These are phyloP conservation scores for Blastomyces silverae DNA, from an alignment of 2,329 filamentous ascomycete genomes.

Conservation along the genomic window DNA sequence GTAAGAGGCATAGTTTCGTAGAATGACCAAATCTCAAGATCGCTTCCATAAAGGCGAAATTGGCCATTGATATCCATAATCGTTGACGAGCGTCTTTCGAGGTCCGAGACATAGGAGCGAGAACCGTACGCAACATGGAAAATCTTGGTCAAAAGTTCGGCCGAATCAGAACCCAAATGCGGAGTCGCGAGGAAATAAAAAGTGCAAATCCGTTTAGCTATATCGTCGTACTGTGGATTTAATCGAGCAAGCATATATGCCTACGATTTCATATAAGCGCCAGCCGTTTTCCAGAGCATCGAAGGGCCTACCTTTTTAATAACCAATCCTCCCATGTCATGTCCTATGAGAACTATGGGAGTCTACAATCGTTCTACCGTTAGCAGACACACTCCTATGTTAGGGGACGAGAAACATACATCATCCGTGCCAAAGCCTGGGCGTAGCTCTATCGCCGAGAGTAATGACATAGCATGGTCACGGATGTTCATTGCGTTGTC, in stretches of 20 bases:
- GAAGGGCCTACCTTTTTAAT: constrained; percentile 15
- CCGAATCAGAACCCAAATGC: constrained; percentile 23
- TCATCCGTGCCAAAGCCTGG: neutral
- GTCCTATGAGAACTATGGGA: constrained; percentile 20
- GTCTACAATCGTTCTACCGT: constrained; percentile 9
- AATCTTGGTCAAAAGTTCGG: constrained; percentile 27
- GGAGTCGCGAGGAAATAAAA: constrained; percentile 26
- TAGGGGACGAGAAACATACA: neutral
- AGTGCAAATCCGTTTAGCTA: constrained; percentile 18
- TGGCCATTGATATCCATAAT: constrained; percentile 41
- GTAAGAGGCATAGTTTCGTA: constrained; percentile 39
- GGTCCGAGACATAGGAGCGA: constrained; percentile 38
- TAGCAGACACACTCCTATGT: neutral
- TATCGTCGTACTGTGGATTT: constrained; percentile 9
- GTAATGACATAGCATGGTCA: constrained; percentile 7
- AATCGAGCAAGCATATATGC: constrained; percentile 14
- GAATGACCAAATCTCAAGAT: constrained; percentile 41
- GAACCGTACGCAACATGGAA: constrained; percentile 28
- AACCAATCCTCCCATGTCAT: constrained; percentile 21
- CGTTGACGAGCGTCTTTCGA: constrained; percentile 33
- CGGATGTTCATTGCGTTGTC: constrained; percentile 11
- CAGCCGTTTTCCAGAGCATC: neutral
- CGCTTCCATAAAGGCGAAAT: constrained; percentile 38
- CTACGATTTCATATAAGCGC: neutral
- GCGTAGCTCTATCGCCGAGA: neutral